A percentile compares a stretch with the other conserved stretches of the same genome.
Conservation (phyloP, 306 rosid species). For the Prinsepia uniflora region DNA sequence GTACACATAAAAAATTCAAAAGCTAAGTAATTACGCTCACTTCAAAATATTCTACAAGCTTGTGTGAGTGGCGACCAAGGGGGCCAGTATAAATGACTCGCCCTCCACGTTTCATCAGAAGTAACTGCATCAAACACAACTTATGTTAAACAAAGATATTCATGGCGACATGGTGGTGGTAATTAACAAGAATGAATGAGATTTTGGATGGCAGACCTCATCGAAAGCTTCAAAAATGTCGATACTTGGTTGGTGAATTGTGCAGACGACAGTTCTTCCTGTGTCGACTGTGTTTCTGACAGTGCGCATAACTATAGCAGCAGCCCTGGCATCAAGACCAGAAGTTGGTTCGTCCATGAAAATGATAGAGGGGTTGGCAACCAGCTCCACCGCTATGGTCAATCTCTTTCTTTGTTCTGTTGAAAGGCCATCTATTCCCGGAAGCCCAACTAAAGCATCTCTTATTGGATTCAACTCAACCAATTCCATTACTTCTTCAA, state of each 20-base stretch:
- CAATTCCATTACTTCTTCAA: slow-evolving; percentile 44
- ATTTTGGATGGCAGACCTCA: slow-evolving; percentile 24
- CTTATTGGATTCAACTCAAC: slow-evolving; percentile 42
- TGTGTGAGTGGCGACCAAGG: slow-evolving; percentile 36
- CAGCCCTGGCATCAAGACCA: slow-evolving; percentile 52
- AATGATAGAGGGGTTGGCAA: slow-evolving; percentile 48
- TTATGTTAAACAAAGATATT: background rate
- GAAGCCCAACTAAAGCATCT: slow-evolving; percentile 43
- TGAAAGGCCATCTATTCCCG: slow-evolving; percentile 49
- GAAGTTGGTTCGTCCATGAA: slow-evolving; percentile 57
- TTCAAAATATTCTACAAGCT: slow-evolving; percentile 39
- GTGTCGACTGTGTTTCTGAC: slow-evolving; percentile 49
- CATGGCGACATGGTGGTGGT: no score
- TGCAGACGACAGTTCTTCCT: slow-evolving; percentile 47
- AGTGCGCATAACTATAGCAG: slow-evolving; percentile 52
- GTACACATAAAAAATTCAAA: background rate
- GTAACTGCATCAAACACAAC: slow-evolving; percentile 22
- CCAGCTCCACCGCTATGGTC: slow-evolving; percentile 48
- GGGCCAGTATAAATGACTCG: slow-evolving; percentile 44
- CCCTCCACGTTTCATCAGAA: slow-evolving; percentile 44
- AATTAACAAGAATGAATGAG: background rate
- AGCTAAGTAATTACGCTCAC: slow-evolving; percentile 18
- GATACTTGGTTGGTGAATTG: slow-evolving; percentile 52
- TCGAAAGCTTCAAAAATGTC: slow-evolving; percentile 50
- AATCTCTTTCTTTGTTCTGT: slow-evolving; percentile 48